A percentile compares a stretch with the other conserved stretches of the same genome.
Evolutionary conservation across 257 asterid species (phyloP).

Genomic region (Ilex asprella): DNA sequence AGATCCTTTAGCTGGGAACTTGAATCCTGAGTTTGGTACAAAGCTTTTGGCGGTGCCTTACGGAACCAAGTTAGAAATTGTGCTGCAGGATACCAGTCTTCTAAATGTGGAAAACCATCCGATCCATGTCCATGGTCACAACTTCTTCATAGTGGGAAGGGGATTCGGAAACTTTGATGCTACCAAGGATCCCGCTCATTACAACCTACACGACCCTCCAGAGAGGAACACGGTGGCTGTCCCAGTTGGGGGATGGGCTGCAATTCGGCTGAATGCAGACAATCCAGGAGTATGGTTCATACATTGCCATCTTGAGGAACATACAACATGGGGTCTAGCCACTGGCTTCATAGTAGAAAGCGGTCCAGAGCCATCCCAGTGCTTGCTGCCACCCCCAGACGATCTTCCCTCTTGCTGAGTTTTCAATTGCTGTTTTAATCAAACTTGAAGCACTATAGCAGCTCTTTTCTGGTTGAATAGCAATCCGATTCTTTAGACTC

Average conservation of each 20-base stretch:
- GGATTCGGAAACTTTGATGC: conserved; percentile 68
- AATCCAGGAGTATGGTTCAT: conserved; percentile 88
- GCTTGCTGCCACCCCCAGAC: conserved; percentile 64
- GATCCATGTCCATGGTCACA: conserved; percentile 72
- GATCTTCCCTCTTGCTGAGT: conserved; percentile 63
- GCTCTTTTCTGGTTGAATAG: not conserved
- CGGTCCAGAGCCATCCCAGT: conserved; percentile 37
- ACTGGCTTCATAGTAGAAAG: conserved; percentile 50
- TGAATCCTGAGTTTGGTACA: conserved; percentile 55
- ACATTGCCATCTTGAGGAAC: conserved; percentile 84
- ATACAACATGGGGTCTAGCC: conserved; percentile 80
- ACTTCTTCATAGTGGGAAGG: conserved; percentile 62
- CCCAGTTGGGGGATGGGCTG: conserved; percentile 91
- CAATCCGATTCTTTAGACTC: no score
- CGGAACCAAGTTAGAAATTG: conserved; percentile 58
- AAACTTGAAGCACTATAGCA: not conserved
- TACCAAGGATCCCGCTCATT: conserved; percentile 28
- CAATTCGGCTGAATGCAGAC: conserved; percentile 47
- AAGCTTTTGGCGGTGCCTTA: conserved; percentile 37
- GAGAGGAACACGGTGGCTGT: conserved; percentile 86
- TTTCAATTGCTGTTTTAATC: not conserved
- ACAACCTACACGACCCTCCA: conserved; percentile 68
- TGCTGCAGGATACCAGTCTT: conserved; percentile 58
- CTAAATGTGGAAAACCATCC: conserved; percentile 73
- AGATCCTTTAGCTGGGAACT: conserved; percentile 47